These are phyloP conservation scores for Nakazawaea pomicola DNA, from an alignment of 805 yeast genomes.

Conservation along the genomic window DNA sequence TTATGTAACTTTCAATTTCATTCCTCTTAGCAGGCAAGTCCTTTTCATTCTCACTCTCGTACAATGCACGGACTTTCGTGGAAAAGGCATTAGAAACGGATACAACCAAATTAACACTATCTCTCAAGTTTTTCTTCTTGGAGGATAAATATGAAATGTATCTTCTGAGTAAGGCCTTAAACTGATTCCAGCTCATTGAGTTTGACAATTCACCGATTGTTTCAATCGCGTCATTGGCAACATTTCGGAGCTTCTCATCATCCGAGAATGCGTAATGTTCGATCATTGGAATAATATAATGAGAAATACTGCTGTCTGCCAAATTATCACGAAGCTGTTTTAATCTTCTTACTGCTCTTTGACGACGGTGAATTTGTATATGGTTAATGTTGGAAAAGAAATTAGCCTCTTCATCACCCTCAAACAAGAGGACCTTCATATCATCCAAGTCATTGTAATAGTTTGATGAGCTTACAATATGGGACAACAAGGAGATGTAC, in stretches of 20 bases:
- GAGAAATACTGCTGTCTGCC: constrained; percentile 58
- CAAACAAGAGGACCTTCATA: constrained; percentile 56
- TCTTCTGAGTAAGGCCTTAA: constrained; percentile 66
- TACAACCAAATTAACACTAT: constrained; percentile 50
- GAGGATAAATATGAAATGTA: constrained; percentile 48
- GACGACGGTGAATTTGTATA: constrained; percentile 81
- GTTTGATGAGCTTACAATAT: constrained; percentile 46
- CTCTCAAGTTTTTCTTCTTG: constrained; percentile 41
- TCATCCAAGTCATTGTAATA: constrained; percentile 51
- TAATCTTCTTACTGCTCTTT: constrained; percentile 71
- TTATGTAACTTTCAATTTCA: constrained; percentile 42
- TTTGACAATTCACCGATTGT: constrained; percentile 56
- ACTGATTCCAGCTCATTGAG: constrained; percentile 73
- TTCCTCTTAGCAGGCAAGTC: constrained; percentile 30
- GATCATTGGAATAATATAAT: constrained; percentile 77
- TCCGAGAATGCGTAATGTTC: constrained; percentile 68
- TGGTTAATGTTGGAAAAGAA: constrained; percentile 67
- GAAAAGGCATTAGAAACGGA: constrained; percentile 39
- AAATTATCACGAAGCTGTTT: constrained; percentile 43
- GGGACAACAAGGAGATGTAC: constrained; percentile 60
- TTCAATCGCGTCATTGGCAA: constrained; percentile 60
- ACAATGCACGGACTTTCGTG: constrained; percentile 8
- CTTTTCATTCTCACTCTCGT: constrained; percentile 2
- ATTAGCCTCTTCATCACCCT: constrained; percentile 78
- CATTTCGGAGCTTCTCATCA: constrained; percentile 54